These are phyloP conservation scores for Apiospora phragmitis DNA, from an alignment of 2,329 filamentous ascomycete genomes.

Conservation along the genomic window DNA sequence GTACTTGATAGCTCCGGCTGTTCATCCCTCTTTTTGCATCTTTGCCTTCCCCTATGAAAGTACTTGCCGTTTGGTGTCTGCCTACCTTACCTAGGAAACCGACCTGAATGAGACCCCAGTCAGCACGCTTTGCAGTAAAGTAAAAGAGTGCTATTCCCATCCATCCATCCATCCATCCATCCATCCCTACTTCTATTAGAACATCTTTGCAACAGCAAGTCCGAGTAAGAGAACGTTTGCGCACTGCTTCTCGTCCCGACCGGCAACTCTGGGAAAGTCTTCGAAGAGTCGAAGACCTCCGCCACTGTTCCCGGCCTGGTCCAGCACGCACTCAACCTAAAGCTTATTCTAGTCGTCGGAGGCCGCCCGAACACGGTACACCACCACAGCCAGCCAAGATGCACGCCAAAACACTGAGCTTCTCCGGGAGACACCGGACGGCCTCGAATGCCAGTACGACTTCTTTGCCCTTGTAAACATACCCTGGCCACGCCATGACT, in stretches of 20 bases:
- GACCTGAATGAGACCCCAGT: neutral
- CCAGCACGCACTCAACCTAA: neutral
- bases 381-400: constrained; percentile 3
- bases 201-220: neutral
- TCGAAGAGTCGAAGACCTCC: neutral
- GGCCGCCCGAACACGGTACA: constrained; percentile 1
- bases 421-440: constrained; percentile 12
- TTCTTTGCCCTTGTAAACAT: neutral
- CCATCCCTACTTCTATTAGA: neutral
- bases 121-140: neutral
- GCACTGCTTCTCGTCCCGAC: neutral
- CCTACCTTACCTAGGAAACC: neutral
- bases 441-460: constrained; percentile 16
- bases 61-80: neutral
- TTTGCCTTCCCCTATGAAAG: neutral
- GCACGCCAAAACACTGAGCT: constrained; percentile 10
- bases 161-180: neutral
- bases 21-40: neutral
- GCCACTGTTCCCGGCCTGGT: neutral
- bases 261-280: neutral
- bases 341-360: neutral
- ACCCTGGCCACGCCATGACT: neutral
- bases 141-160: neutral
- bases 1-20: neutral
- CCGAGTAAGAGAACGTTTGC: neutral